A percentile compares a stretch with the other conserved stretches of the same genome.
Conservation (phyloP, 2,329 filamentous ascomycete species). For the Pezicula neosporulosa region DNA sequence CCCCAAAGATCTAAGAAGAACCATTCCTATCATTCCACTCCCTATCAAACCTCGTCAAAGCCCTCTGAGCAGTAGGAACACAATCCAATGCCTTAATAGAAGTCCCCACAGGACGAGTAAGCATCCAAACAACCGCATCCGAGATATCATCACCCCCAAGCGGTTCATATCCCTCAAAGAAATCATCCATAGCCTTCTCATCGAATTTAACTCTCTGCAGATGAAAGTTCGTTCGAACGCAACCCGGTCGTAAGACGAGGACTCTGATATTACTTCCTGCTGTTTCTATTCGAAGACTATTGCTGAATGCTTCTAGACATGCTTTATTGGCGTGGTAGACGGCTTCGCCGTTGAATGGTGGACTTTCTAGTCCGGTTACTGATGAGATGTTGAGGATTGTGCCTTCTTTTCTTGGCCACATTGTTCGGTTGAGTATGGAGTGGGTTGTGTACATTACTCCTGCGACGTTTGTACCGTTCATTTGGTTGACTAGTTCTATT, state of each 20-base stretch:
- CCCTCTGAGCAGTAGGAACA: slow-evolving; percentile 32
- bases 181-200: slow-evolving; percentile 36
- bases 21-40: neutral
- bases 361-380: slow-evolving; percentile 41
- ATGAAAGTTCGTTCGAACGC: slow-evolving; percentile 47
- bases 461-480: slow-evolving; percentile 45
- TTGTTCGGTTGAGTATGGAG: slow-evolving; percentile 39
- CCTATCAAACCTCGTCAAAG: neutral
- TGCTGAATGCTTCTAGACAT: slow-evolving; percentile 44
- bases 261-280: slow-evolving; percentile 43
- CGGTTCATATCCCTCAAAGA: slow-evolving; percentile 42
- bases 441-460: slow-evolving; percentile 44
- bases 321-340: slow-evolving; percentile 47
- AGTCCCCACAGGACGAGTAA: slow-evolving; percentile 35
- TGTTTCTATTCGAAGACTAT: slow-evolving; percentile 44
- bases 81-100: slow-evolving; percentile 44
- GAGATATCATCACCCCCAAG: slow-evolving; percentile 40
- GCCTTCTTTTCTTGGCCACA: slow-evolving; percentile 34
- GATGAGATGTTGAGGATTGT: slow-evolving; percentile 47
- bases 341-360: slow-evolving; percentile 44
- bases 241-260: slow-evolving; percentile 40
- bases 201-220: slow-evolving; percentile 40
- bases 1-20: neutral
- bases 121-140: slow-evolving; percentile 38
- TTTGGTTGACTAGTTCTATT: slow-evolving; percentile 15